A percentile compares a stretch with the other conserved stretches of the same genome.
These are phyloP conservation scores for Colletotrichum sp. DNA, from an alignment of 2,329 filamentous ascomycete genomes.

Conservation along the genomic window DNA sequence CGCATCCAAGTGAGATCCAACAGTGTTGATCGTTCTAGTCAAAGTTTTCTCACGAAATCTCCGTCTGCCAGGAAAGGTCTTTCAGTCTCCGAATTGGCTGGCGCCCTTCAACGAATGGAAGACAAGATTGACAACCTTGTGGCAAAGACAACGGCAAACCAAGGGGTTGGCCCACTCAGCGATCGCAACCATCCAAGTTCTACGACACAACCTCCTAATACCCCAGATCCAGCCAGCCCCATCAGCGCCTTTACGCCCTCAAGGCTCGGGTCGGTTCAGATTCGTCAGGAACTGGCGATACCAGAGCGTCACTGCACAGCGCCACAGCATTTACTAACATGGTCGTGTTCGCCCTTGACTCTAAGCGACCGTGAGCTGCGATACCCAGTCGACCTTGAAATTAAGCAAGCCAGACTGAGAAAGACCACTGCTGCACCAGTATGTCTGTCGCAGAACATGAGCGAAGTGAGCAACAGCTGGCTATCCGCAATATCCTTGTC, in stretches of 20 bases:
- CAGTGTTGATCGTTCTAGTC: neutral
- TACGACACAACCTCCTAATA: neutral
- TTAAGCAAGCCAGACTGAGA: neutral
- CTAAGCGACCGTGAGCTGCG: neutral
- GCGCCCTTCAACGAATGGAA: neutral
- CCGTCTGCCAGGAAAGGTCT: neutral
- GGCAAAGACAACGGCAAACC: neutral
- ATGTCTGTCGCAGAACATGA: neutral
- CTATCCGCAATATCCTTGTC: neutral
- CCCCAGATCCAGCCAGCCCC: neutral
- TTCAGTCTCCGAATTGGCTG: neutral
- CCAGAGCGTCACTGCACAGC: neutral
- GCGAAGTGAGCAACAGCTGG: neutral
- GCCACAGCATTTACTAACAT: neutral
- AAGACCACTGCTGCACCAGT: neutral
- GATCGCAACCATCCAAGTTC: neutral
- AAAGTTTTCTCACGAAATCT: neutral
- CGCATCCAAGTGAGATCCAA: neutral
- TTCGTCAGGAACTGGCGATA: neutral
- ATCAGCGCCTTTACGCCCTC: neutral
- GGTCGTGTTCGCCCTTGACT: neutral
- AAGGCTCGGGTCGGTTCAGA: neutral
- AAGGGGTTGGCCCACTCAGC: neutral
- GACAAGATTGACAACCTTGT: neutral
- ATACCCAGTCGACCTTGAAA: neutral